These are phyloP conservation scores for Ogataea ganodermae DNA, from an alignment of 805 yeast species.

Conservation along the genomic window DNA sequence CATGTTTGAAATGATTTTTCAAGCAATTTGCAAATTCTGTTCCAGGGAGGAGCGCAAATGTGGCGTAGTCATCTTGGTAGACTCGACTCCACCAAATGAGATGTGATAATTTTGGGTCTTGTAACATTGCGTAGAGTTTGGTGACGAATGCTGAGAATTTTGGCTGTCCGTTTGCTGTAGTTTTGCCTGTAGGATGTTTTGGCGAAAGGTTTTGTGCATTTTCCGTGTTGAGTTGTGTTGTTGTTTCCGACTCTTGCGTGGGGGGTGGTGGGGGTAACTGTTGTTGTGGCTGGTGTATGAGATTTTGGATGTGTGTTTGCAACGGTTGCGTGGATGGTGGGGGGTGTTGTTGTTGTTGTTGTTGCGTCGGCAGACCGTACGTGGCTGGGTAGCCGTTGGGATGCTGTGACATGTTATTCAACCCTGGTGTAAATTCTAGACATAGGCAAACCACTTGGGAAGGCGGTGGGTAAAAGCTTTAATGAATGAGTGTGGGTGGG, in stretches of 20 bases:
- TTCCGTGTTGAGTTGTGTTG: not conserved
- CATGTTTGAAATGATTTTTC: slow-evolving; percentile 86
- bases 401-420: slow-evolving; percentile 10
- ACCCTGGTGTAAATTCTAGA: not conserved
- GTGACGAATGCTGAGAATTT: slow-evolving; percentile 66
- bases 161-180: slow-evolving; percentile 12
- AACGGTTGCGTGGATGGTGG: not conserved
- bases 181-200: not conserved
- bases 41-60: slow-evolving; percentile 66
- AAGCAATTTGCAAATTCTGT: slow-evolving; percentile 61
- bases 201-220: not conserved
- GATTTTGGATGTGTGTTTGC: not conserved
- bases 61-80: slow-evolving; percentile 45
- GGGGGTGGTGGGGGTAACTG: slow-evolving; percentile 9
- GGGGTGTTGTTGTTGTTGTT: slow-evolving; percentile 10
- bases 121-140: slow-evolving; percentile 63
- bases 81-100: slow-evolving; percentile 65
- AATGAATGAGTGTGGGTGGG: not conserved
- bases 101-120: slow-evolving; percentile 52
- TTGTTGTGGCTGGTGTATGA: slow-evolving; percentile 4
- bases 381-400: slow-evolving; percentile 8
- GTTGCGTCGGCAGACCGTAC: slow-evolving; percentile 13
- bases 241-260: not conserved
- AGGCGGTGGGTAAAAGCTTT: not conserved
- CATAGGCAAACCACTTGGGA: not conserved